Evolutionary conservation across 257 asterid species (phyloP).

Genomic region (Penstemon eatonii): DNA sequence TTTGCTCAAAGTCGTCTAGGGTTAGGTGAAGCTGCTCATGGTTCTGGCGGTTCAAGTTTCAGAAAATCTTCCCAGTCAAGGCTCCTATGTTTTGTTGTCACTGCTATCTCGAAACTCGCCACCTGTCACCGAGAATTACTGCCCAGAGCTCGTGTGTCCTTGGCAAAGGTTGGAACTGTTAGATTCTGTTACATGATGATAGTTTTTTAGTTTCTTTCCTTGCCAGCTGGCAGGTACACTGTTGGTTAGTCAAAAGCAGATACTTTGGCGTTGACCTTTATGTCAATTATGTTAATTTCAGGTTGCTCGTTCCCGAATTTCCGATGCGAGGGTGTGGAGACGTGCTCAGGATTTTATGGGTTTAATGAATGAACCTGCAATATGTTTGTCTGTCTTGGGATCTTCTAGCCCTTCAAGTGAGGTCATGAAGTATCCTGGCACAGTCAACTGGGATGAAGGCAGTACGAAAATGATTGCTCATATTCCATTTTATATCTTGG

Average conservation of each 20-base stretch:
- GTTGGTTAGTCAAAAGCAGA: slow-evolving; percentile 14
- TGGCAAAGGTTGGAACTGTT: slow-evolving; percentile 64
- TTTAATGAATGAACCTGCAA: slow-evolving; percentile 85
- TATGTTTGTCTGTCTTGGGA: slow-evolving; percentile 82
- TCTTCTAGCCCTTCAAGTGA: slow-evolving; percentile 57
- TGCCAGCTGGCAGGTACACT: neutral
- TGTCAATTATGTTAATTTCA: slow-evolving; percentile 23
- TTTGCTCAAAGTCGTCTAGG: slow-evolving; percentile 70
- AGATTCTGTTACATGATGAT: slow-evolving; percentile 1
- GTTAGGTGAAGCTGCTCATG: slow-evolving; percentile 56
- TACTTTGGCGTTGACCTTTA: slow-evolving; percentile 1
- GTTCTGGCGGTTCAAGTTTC: slow-evolving; percentile 60
- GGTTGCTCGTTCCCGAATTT: slow-evolving; percentile 87
- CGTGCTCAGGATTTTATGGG: slow-evolving; percentile 89
- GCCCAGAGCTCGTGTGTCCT: slow-evolving; percentile 90
- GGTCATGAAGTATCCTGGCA: slow-evolving; percentile 60
- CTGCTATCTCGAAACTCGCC: slow-evolving; percentile 91
- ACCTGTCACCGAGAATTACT: slow-evolving; percentile 75
- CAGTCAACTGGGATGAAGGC: slow-evolving; percentile 80
- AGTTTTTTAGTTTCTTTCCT: slow-evolving; percentile 8
- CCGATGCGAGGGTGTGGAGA: slow-evolving; percentile 78
- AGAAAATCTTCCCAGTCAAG: slow-evolving; percentile 84
- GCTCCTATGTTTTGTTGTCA: slow-evolving; percentile 88
- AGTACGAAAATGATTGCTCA: slow-evolving; percentile 71
- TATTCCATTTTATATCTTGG: slow-evolving; percentile 77